Conservation (phyloP, 306 rosid genomes). For the Dryas alaskensis region DNA sequence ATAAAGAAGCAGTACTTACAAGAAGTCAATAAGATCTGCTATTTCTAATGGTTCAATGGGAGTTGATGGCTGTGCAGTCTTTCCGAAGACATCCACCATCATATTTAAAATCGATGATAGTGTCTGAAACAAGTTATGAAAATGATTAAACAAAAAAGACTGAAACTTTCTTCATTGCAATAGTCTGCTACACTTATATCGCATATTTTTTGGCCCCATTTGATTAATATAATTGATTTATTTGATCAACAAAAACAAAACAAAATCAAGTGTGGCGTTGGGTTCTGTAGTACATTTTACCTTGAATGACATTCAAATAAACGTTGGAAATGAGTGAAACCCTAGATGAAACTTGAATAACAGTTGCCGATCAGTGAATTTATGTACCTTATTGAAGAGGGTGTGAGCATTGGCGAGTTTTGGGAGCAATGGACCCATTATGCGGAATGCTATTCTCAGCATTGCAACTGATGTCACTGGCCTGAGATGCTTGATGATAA, state of each 20-base stretch:
- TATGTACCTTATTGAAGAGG: conserved; percentile 75
- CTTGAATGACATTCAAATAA: background rate
- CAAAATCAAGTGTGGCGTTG: background rate
- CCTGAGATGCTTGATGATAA: conserved; percentile 74
- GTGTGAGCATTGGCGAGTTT: conserved; percentile 88
- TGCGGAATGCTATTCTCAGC: conserved; percentile 94
- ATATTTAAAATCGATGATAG: conserved; percentile 57
- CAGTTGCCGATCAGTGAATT: conserved; percentile 15
- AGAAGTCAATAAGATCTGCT: conserved; percentile 80
- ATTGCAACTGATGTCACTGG: conserved; percentile 91
- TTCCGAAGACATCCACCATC: conserved; percentile 90
- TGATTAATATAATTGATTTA: too few relatives aligned
- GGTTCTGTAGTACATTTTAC: background rate
- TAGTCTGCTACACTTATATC: too few relatives aligned
- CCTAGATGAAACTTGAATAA: conserved; percentile 1
- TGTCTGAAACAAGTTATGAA: conserved; percentile 48
- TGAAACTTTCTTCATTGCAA: conserved; percentile 3
- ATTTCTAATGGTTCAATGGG: conserved; percentile 70
- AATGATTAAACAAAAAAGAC: conserved; percentile 24
- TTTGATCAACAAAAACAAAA: background rate
- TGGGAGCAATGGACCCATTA: conserved; percentile 95
- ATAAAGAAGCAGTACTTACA: conserved; percentile 50
- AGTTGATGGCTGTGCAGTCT: conserved; percentile 61
- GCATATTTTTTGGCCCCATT: too few relatives aligned
- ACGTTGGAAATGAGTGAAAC: background rate